Evolutionary conservation across 208 protist species (phyloP), one percentile per base, ranked within the genome.

Genomic region (Trypanosoma melophagium): DNA sequence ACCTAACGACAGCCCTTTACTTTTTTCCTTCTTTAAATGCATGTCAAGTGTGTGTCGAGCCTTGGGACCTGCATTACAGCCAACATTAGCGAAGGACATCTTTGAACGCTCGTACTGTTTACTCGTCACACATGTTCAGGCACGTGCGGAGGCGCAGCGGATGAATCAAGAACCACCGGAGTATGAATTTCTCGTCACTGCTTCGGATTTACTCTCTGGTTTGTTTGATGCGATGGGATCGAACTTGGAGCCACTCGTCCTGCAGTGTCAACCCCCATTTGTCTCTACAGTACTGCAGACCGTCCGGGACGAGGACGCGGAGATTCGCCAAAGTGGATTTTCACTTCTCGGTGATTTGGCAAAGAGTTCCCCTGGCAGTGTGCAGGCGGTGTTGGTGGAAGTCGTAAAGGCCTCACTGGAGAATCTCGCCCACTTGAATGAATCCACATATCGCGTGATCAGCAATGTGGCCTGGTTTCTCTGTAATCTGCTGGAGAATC

Each of bases 381-480:
- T 94, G 56, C 90, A 96, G 60, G 31, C 56, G 50, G 44, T 66
- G 16, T 66, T 96, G 35, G 52, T 44, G 12, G 61, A 75, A 38
- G 76, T 93, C 22, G 74, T 74, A 44, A 66, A 81, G 35, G 78
- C 76, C 12, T 69, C 78, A 7, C 45, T 92, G 63, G 64, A 67
- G 14, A 93, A 92, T 68, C 65, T 85, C 17, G 60, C 69, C 13
- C 40, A 60, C 4, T 55, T 81, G 1, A 74, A 75, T 49, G 86
- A 90, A 55, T 71, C 57, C 65, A 88, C 49, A 53, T 85, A 80
- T 69, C 38, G 50, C 22, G 80, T 92, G 19, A 73, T 90, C 14
- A 91, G 85, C 71, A 93, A 96, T 60, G 73, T 92, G 14, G 87
- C 86, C 25, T 96, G 90, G 88, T 66, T 76, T 60, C 57, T 96